Base-by-base conservation (phyloP, 768 basidiomycete genomes). In the Leucosporidium yakuticum region DNA sequence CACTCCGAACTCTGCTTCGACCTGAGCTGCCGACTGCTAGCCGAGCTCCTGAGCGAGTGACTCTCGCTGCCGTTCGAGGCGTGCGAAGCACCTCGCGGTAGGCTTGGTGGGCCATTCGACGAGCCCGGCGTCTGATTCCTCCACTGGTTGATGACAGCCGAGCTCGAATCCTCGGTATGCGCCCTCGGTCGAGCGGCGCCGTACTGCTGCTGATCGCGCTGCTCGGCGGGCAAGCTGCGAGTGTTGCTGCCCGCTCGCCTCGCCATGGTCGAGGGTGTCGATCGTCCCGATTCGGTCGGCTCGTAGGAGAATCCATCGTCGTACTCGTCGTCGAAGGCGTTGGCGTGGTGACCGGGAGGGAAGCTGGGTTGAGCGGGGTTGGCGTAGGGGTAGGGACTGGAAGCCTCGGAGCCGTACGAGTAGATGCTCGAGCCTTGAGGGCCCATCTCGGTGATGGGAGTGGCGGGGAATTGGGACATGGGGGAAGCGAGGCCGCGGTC, bases 231-330 rank as follows among this genome's bases (percentile, higher is more conserved):
- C 23, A 34, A 44, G 39, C 39, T 44, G 39, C 39, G 39, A 44
- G 39, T 44, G 17, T 44, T 44, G 39, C 39, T 44, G 39, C 39
- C 39, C 29, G 31, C 51, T 27, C 50, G 57, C 81, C 80, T 62
- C 88, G 79, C 49, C 88, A 84, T 20, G 15, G 84, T 84, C 63
- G 87, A 73, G 0, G 90, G 90, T 1, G 90, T 92, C 25, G 86
- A 88, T 3, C 89, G 84, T 20, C 90, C 89, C 9, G 87, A 76
- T 49, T 75, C 75, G 48, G 69, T 60, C 11, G 76, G 90, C 75
- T 91, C 90, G 65, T 82, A 85, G 2, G 90, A 88, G 69, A 31
- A 53, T 8, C 65, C 60, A 6, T 67, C 69, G 7, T 88, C 88
- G 48, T 89, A 88, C 3, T 81, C 74, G 48, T 74, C 77, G 60